Percentiles rank a stretch among this genome's conserved stretches.
Conservation (phyloP, 495 filamentous ascomycete genomes). For the Tuber magnatum region DNA sequence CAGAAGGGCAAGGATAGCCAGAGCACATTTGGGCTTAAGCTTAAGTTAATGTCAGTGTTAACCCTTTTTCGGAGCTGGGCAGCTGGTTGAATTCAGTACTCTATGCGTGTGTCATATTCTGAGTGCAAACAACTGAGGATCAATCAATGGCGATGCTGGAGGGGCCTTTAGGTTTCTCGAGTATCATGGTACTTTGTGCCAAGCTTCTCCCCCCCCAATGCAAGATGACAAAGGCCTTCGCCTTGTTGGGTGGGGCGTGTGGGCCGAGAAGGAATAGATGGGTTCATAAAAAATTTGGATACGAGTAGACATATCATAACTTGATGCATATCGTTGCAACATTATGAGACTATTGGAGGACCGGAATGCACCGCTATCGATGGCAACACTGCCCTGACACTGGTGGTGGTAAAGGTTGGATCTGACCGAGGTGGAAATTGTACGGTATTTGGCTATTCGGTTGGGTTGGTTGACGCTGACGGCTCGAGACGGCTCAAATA, state of each 20-base stretch:
- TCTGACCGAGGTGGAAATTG: not conserved
- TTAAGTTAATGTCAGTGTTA: not conserved
- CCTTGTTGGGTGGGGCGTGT: not conserved
- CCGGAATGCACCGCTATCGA: not conserved
- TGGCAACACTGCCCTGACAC: not conserved
- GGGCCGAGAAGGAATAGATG: not conserved
- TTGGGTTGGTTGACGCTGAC: not conserved
- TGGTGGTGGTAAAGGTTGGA: not conserved
- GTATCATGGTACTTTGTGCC: not conserved
- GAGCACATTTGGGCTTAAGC: not conserved
- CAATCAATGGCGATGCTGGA: not conserved
- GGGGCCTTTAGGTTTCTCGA: no score
- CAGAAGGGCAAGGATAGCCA: not conserved
- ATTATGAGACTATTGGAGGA: not conserved
- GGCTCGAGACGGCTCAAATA: not conserved
- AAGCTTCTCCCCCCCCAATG: not conserved
- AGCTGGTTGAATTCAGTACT: not conserved
- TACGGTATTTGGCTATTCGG: not conserved
- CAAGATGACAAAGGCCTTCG: not conserved
- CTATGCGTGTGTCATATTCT: not conserved
- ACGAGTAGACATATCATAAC: no score
- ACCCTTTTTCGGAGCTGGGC: not conserved
- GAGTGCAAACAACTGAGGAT: not conserved
- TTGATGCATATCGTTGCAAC: not conserved
- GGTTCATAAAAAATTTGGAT: not conserved